Conservation (phyloP, 2,329 filamentous ascomycete genomes). For the Aspergillus fumigatiaffinis region DNA sequence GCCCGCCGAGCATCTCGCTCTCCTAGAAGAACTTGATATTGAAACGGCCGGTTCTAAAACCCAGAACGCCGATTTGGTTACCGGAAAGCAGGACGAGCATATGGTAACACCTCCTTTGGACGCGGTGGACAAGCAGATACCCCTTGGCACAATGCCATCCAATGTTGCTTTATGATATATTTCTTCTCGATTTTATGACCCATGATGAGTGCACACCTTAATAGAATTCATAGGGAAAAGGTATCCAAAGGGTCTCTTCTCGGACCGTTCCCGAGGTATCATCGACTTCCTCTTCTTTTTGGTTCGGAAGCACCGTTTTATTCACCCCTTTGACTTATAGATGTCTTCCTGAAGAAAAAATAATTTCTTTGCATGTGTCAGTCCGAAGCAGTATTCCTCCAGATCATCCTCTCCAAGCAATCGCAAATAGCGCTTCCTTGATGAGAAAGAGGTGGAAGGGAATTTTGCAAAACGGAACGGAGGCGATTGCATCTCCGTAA, state of each 20-base stretch:
- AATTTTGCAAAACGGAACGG: slow-evolving; percentile 12
- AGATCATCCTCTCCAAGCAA: slow-evolving; percentile 34
- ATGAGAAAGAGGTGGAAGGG: slow-evolving; percentile 33
- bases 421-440: slow-evolving; percentile 33
- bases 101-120: slow-evolving; percentile 33
- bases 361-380: neutral
- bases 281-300: too few relatives aligned
- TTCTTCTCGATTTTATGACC: neutral
- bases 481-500: slow-evolving; percentile 8
- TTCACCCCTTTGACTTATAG: neutral
- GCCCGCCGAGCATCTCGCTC: slow-evolving; percentile 24
- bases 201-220: neutral
- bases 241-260: neutral
- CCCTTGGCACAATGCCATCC: slow-evolving; percentile 4
- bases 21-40: slow-evolving; percentile 4
- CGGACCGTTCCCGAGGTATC: neutral
- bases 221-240: neutral
- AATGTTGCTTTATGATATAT: slow-evolving; percentile 6
- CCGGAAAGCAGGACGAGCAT: slow-evolving; percentile 5
- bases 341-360: neutral
- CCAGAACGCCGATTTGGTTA: neutral
- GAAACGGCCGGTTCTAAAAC: neutral
- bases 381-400: neutral
- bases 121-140: slow-evolving; percentile 20
- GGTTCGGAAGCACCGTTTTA: too few relatives aligned